Base-by-base conservation (phyloP, 768 basidiomycete genomes). In the Ramaria rubella region DNA sequence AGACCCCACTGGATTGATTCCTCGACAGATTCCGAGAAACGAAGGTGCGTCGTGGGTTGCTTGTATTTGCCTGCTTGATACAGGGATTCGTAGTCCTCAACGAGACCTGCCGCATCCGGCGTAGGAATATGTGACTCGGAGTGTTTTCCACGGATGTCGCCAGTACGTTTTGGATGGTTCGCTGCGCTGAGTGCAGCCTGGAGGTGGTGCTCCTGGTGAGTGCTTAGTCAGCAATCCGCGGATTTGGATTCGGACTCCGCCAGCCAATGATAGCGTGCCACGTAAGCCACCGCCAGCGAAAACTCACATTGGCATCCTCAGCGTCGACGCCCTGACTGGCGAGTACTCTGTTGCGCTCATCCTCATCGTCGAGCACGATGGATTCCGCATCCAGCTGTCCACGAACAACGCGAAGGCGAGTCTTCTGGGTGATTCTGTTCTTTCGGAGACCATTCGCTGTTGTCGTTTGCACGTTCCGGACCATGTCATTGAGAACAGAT, bases 261-360 rank as follows among this genome's bases (percentile, higher is more conserved):
- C 58, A 71, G 65, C 78, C 79, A 81, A 81, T 79, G 66, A 74
- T 69, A 66, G 53, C 38, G 46, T 60, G 77, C 69, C 77, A 80
- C 76, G 71, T 69, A 67, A 51, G 64, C 34, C 66, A 66, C 62
- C 60, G 62, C 67, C 69, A 63, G 63, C 67, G 56, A 65, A 51
- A 45, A 80, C 90, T 84, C 76, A 94, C 91, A 73, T 92, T 91
- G 70, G 90, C 90, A 67, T 94, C 91, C 75, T 93, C 90, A 68
- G 87, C 87, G 69, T 94, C 91, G 66, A 94, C 91, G 63, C 91
- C 91, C 43, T 88, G 86, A 23, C 89, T 90, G 31, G 73, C 85
- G 61, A 91, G 81, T 61, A 85, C 82, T 69, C 82, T 80, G 64
- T 85, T 86, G 77, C 86, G 87, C 75, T 89, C 86, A 64, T 90